phyloP scores from a whole-genome alignment of 106 monocot genomes.

The Ottelia alismoides region DNA sequence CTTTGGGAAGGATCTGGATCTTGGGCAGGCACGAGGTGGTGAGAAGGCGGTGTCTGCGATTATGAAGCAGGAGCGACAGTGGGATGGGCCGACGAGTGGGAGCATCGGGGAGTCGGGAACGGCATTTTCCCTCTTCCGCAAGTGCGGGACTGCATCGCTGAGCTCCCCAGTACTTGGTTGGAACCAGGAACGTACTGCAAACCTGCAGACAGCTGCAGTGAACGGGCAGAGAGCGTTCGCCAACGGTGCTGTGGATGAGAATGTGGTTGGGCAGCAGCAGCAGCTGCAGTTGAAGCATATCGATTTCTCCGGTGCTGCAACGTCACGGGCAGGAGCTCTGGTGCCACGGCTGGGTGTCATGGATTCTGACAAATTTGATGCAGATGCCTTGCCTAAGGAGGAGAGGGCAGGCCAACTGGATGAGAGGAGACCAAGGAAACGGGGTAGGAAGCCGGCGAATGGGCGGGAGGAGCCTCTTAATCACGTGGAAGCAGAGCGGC shows the following conservation, averaged over 20 bases:
- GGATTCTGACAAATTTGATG: conserved; percentile 24
- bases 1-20: conserved; percentile 46
- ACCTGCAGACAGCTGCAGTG: conserved; percentile 2
- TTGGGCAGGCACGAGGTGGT: conserved; percentile 1
- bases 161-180: conserved; percentile 16
- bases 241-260: background rate
- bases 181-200: conserved; percentile 16
- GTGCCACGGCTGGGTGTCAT: conserved; percentile 6
- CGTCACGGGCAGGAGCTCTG: conserved; percentile 14
- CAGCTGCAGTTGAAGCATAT: too few relatives aligned
- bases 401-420: conserved; percentile 6
- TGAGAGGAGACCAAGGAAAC: conserved; percentile 35
- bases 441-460: conserved; percentile 48
- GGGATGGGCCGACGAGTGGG: conserved; percentile 8
- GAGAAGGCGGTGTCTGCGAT: conserved; percentile 3
- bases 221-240: background rate
- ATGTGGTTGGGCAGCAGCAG: too few relatives aligned
- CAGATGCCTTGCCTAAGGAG: conserved; percentile 22
- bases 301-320: conserved; percentile 27
- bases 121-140: conserved; percentile 5
- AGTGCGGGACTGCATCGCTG: too few relatives aligned
- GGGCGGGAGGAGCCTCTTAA: conserved; percentile 52
- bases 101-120: conserved; percentile 8
- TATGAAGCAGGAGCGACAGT: conserved; percentile 14
- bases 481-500: conserved; percentile 69